Evolutionary conservation across 2,329 filamentous ascomycete genomes (phyloP).

Genomic region (Apiospora aurea): DNA sequence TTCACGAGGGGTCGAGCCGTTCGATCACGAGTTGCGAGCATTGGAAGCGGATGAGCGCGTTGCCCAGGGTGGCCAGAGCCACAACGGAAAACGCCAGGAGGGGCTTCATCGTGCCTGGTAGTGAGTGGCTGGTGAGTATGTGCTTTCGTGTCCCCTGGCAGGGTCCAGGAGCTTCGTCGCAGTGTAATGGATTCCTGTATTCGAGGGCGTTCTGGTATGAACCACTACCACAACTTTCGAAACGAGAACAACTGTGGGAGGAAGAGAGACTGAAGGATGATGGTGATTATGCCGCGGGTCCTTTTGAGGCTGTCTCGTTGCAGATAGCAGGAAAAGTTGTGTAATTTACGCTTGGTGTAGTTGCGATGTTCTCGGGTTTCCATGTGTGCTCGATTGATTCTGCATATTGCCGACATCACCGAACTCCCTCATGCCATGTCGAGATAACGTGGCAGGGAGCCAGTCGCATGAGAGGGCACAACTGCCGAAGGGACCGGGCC

Average conservation of each 20-base stretch:
- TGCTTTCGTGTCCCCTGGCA: neutral
- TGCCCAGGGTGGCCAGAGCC: neutral
- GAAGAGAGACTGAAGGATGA: neutral
- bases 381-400: neutral
- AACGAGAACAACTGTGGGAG: neutral
- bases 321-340: neutral
- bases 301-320: neutral
- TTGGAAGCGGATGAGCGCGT: slow-evolving; percentile 39
- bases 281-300: neutral
- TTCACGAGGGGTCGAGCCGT: slow-evolving; percentile 41
- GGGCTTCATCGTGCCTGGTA: neutral
- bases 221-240: neutral
- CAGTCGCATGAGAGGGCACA: neutral
- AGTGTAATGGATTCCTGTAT: neutral
- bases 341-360: neutral
- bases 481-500: neutral
- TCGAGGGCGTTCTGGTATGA: neutral
- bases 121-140: too few species aligned
- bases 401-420: neutral
- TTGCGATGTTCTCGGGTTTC: neutral
- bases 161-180: neutral
- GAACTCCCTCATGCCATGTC: neutral
- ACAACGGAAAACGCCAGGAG: neutral
- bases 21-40: slow-evolving; percentile 46
- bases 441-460: slow-evolving; percentile 14